phyloP scores from a whole-genome alignment of 495 filamentous ascomycete genomes.

The Aspergillus heteromorphus region DNA sequence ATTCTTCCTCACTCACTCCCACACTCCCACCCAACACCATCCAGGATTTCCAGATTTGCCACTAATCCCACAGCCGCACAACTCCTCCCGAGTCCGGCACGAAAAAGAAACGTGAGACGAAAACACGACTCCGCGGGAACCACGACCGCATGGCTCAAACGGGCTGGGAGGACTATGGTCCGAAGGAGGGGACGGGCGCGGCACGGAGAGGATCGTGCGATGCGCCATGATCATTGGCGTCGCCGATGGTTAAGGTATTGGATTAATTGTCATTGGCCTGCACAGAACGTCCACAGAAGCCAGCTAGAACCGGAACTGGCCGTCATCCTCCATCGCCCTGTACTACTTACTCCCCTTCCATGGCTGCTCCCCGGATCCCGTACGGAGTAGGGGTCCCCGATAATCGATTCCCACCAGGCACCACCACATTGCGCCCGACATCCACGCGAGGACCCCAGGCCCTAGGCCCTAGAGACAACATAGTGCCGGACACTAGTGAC shows the following conservation, averaged over 20 bases:
- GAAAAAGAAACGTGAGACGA: not conserved
- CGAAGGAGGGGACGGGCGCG: not conserved
- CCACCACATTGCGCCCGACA: not conserved
- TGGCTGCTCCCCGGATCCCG: not conserved
- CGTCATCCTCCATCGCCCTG: not conserved
- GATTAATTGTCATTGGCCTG: not conserved
- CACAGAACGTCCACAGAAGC: not conserved
- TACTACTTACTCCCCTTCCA: not conserved
- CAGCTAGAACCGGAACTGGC: not conserved
- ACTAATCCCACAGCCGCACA: not conserved
- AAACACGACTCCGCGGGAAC: not conserved
- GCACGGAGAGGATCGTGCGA: slow-evolving; percentile 6
- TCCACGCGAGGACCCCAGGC: no score
- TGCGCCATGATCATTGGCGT: not conserved
- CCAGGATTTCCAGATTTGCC: not conserved
- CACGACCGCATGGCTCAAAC: not conserved
- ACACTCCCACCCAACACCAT: not conserved
- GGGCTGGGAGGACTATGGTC: slow-evolving; percentile 4
- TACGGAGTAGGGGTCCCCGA: no score
- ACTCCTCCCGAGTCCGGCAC: not conserved
- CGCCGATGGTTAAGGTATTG: not conserved
- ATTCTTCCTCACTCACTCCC: not conserved
- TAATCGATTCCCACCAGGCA: no score
- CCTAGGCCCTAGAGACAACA: not conserved
- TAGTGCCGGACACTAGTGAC: not conserved